Evolutionary conservation across 2,329 filamentous ascomycete genomes (phyloP).

Genomic region (Phaeosphaeriaceae sp.): DNA sequence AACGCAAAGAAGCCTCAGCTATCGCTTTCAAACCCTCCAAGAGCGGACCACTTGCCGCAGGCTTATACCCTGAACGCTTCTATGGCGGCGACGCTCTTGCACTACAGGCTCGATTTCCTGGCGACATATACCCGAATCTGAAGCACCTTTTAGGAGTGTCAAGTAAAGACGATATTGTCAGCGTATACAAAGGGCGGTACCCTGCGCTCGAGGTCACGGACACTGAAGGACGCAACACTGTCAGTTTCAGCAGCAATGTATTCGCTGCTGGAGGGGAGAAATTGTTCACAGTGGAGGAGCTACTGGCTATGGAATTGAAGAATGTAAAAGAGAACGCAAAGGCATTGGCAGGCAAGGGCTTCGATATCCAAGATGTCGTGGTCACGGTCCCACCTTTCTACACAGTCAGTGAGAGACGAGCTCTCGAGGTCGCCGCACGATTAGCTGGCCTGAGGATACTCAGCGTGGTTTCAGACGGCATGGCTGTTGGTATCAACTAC

Average conservation of each 20-base stretch:
- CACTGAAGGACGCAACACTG: conserved; percentile 65
- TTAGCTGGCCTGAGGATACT: conserved; percentile 88
- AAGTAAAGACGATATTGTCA: conserved; percentile 62
- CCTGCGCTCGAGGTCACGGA: conserved; percentile 75
- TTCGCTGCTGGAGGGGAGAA: conserved; percentile 68
- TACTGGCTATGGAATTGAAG: conserved; percentile 95
- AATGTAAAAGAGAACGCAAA: conserved; percentile 91
- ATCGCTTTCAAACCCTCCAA: conserved; percentile 91
- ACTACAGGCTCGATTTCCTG: conserved; percentile 83
- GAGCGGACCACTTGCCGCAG: conserved; percentile 62
- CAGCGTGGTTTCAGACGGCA: conserved; percentile 82
- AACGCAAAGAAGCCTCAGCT: conserved; percentile 90
- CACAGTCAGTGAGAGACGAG: conserved; percentile 86
- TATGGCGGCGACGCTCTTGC: conserved; percentile 94
- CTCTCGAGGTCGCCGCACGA: conserved; percentile 81
- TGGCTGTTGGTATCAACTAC: conserved; percentile 94
- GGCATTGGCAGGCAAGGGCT: conserved; percentile 75
- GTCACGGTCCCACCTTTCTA: conserved; percentile 92
- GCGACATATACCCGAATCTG: conserved; percentile 93
- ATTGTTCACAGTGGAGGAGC: conserved; percentile 81
- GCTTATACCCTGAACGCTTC: conserved; percentile 78
- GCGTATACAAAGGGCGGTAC: conserved; percentile 76
- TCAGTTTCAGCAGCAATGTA: conserved; percentile 80
- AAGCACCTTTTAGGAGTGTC: conserved; percentile 86
- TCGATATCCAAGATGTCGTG: conserved; percentile 78